These are phyloP conservation scores for Pyrenula aspistea DNA, from an alignment of 495 filamentous ascomycete genomes.

Conservation along the genomic window DNA sequence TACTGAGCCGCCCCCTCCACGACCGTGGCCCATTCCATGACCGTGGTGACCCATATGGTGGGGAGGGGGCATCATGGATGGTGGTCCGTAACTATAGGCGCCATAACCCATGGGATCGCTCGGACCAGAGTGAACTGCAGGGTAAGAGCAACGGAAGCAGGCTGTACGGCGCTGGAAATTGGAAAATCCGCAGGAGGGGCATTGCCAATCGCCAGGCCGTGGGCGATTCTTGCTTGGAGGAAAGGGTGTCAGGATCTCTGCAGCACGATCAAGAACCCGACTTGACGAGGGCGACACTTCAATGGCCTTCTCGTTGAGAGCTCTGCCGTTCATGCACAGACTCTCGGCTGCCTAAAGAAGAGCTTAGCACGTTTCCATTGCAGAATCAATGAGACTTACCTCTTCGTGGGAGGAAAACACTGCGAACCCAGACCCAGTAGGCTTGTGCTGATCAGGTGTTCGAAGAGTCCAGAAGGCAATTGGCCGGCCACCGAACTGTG, in stretches of 20 bases:
- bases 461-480: constrained; percentile 98
- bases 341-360: constrained; percentile 72
- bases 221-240: constrained; percentile 97
- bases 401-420: constrained; percentile 99
- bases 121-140: constrained; percentile 70
- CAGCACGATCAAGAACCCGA: constrained; percentile 85
- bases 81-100: constrained; percentile 63
- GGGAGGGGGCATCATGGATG: constrained; percentile 67
- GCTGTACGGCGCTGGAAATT: constrained; percentile 97
- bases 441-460: constrained; percentile 97
- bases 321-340: constrained; percentile 97
- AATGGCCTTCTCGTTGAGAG: constrained; percentile 95
- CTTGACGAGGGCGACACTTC: constrained; percentile 95
- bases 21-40: constrained; percentile 57
- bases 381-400: constrained; percentile 43
- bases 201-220: constrained; percentile 96
- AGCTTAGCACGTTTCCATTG: constrained; percentile 4
- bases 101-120: constrained; percentile 60
- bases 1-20: constrained; percentile 73
- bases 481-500: constrained; percentile 93
- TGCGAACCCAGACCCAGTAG: constrained; percentile 91
- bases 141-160: constrained; percentile 97
- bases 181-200: constrained; percentile 71
- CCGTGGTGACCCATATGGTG: constrained; percentile 71
- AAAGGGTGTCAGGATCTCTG: constrained; percentile 91